Evolutionary conservation across 208 protist genomes (phyloP).

Genomic region (Crithidia bombi): DNA sequence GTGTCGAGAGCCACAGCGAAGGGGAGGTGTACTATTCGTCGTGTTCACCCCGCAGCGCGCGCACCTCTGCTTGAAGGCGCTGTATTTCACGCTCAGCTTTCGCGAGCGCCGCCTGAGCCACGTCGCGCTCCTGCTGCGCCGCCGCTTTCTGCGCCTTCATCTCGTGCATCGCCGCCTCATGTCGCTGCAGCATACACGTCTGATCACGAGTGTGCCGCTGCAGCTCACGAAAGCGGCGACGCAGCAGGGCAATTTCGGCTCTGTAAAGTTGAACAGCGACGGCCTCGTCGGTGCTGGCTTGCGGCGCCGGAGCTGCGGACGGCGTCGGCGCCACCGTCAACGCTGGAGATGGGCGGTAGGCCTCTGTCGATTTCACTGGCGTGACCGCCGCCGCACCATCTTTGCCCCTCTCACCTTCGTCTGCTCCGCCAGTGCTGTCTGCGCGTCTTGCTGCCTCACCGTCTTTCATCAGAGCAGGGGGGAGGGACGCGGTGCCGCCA

Average conservation of each 20-base stretch:
- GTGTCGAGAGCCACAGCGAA: too few species aligned
- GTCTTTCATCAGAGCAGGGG: too few species aligned
- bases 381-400: neutral
- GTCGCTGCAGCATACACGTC: conserved; percentile 21
- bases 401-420: neutral
- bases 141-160: neutral
- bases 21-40: neutral
- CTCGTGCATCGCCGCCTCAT: conserved; percentile 9
- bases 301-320: neutral
- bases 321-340: neutral
- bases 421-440: neutral
- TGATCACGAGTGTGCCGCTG: conserved; percentile 23
- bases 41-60: neutral
- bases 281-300: neutral
- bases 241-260: conserved; percentile 20
- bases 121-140: conserved; percentile 3
- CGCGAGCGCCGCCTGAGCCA: conserved; percentile 2
- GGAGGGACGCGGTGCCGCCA: neutral
- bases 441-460: neutral
- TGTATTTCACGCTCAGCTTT: conserved; percentile 1
- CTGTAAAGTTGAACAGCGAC: conserved; percentile 14
- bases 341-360: neutral
- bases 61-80: conserved; percentile 23
- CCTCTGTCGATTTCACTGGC: neutral
- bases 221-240: conserved; percentile 22